These are phyloP conservation scores for Vaccinium darrowii DNA, from an alignment of 148 eudicot species.

Conservation along the genomic window DNA sequence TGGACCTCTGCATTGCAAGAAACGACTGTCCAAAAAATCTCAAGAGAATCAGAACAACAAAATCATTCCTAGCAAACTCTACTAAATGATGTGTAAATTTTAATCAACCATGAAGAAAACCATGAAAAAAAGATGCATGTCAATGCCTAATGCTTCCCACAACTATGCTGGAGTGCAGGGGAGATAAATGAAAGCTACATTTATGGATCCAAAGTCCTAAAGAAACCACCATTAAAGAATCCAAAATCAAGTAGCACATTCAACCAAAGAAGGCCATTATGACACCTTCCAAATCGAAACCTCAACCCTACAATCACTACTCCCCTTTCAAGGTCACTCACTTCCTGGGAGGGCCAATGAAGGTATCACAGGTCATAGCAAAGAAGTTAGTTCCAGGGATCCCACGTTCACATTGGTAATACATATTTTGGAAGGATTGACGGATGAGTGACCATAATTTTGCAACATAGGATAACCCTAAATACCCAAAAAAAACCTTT, in stretches of 20 bases:
- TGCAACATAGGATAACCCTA: not conserved
- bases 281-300: not conserved
- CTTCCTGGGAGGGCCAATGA: not conserved
- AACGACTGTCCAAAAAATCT: constrained; percentile 58
- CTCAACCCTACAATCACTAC: not conserved
- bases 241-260: not conserved
- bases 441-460: not conserved
- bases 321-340: not conserved
- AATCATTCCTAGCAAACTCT: not conserved
- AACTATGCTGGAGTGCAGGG: not conserved
- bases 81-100: not conserved
- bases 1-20: constrained; percentile 98
- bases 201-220: not conserved
- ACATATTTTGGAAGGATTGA: not conserved
- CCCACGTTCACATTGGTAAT: not conserved
- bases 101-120: not conserved
- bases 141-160: not conserved
- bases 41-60: constrained; percentile 5
- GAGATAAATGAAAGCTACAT: not conserved
- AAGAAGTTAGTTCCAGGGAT: not conserved
- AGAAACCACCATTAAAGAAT: not conserved
- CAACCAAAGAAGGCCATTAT: not conserved
- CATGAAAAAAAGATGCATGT: not conserved
- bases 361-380: not conserved
- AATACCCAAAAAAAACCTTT: not conserved